Evolutionary conservation across 495 filamentous ascomycete genomes (phyloP).

Genomic region (Penicillium angulare): DNA sequence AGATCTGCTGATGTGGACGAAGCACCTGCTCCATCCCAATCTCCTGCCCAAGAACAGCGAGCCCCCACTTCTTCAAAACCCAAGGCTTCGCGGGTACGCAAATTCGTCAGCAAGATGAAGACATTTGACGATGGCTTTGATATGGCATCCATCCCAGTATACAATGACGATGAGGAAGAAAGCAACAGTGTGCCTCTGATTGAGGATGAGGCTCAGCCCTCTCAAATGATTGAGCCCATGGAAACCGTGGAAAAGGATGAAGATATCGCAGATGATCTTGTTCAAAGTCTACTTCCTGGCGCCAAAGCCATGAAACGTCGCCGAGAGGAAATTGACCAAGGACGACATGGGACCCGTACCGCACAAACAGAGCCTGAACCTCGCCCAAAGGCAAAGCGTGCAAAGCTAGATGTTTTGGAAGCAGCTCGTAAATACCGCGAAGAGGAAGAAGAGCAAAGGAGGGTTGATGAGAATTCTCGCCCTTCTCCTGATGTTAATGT

Average conservation of each 20-base stretch:
- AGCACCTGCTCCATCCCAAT: neutral
- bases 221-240: conserved; percentile 9
- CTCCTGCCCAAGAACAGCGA: conserved; percentile 12
- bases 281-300: conserved; percentile 67
- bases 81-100: conserved; percentile 34
- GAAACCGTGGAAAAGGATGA: conserved; percentile 35
- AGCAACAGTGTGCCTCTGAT: conserved; percentile 20
- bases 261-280: conserved; percentile 53
- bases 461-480: conserved; percentile 46
- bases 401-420: conserved; percentile 69
- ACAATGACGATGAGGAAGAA: conserved; percentile 23
- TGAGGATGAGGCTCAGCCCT: conserved; percentile 21
- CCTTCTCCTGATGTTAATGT: conserved; percentile 59
- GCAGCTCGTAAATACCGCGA: conserved; percentile 66
- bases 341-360: conserved; percentile 6
- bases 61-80: conserved; percentile 3
- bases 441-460: conserved; percentile 43
- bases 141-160: conserved; percentile 42
- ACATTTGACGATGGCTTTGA: conserved; percentile 66
- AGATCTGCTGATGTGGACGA: neutral
- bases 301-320: conserved; percentile 72
- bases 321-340: conserved; percentile 30
- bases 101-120: conserved; percentile 64
- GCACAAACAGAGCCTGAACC: conserved; percentile 18
- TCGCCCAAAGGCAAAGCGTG: conserved; percentile 39